Base-by-base conservation (phyloP, 306 rosid species). In the Rosa persica region DNA sequence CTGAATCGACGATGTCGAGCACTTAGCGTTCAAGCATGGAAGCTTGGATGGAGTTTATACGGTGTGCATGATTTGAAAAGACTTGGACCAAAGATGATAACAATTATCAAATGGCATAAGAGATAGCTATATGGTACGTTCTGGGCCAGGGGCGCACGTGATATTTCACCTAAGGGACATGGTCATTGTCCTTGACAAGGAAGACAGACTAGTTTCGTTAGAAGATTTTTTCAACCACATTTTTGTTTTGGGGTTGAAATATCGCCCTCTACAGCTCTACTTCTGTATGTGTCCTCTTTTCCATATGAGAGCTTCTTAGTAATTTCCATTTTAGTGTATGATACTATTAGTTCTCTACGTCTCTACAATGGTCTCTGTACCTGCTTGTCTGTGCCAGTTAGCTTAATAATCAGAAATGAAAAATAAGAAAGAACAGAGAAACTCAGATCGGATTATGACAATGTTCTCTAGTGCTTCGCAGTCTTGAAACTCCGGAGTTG, bases 71-170 rank as follows among this genome's bases (percentile, higher is more conserved):
- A 34, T 72, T 51, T 39, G 65, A 52, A 42, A 51, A 67, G 20
- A 16, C 67, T 51, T 51, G 39, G 42, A 36, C 66, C 23, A 49
- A 15, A 61, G 19, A 38, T 17, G 2, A 76, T 38, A 49, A 17
- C 46, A 76, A 47, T 10, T 12, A 61, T 42, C 34, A 22, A 12
- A 36, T 25, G 19, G 46, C 67, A 70, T 70, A 81, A 61, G 77
- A 48, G 70, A 42, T 30, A 62, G 75, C 75, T 75, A 77, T 57
- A 76, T 75, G 78, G 80, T 62, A 65, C 73, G 76, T 74, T 70
- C 82, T 36, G 77, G 75, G 83, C 66, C 66, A 70, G 67, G 57
- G 52, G 44, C 47, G 81, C 90, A 87, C 84, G 88, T 83, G 90
- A 83, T 47, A 54, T 71, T 81, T 83, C 89, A 87, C 76, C 66